Conservation (phyloP, 2,329 filamentous ascomycete species). For the Aspergillus persii region DNA sequence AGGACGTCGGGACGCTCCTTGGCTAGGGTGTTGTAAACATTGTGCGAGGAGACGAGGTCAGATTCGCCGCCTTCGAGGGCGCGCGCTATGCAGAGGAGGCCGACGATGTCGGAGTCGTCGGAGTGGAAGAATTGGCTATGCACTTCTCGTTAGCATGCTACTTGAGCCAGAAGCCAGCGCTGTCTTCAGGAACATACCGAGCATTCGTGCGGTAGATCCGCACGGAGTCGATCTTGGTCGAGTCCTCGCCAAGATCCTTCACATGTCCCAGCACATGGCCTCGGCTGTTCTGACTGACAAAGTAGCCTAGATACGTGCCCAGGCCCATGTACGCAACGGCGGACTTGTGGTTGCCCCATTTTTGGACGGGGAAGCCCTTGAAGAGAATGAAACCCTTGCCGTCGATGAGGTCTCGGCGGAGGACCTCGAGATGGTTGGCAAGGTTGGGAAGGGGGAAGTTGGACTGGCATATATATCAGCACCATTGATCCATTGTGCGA, state of each 20-base stretch:
- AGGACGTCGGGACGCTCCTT: slow-evolving; percentile 74
- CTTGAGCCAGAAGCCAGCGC: too few species aligned
- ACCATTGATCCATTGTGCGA: background rate
- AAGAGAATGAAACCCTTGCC: slow-evolving; percentile 89
- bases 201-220: slow-evolving; percentile 89
- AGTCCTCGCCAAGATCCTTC: slow-evolving; percentile 82
- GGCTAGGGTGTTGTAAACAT: slow-evolving; percentile 79
- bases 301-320: slow-evolving; percentile 81
- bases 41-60: slow-evolving; percentile 74
- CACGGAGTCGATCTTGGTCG: slow-evolving; percentile 77
- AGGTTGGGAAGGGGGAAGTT: slow-evolving; percentile 64
- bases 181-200: slow-evolving; percentile 36
- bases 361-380: slow-evolving; percentile 73
- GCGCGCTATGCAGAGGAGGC: slow-evolving; percentile 75
- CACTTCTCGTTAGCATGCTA: too few species aligned
- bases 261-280: slow-evolving; percentile 87
- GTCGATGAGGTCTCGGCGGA: slow-evolving; percentile 68
- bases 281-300: slow-evolving; percentile 78
- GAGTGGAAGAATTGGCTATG: slow-evolving; percentile 76
- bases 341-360: slow-evolving; percentile 76
- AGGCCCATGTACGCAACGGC: slow-evolving; percentile 90
- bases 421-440: slow-evolving; percentile 50
- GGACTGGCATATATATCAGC: slow-evolving; percentile 29
- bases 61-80: slow-evolving; percentile 80
- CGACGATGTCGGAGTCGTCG: slow-evolving; percentile 79